phyloP scores from a whole-genome alignment of 768 basidiomycete species.

The Agaricus bisporus region DNA sequence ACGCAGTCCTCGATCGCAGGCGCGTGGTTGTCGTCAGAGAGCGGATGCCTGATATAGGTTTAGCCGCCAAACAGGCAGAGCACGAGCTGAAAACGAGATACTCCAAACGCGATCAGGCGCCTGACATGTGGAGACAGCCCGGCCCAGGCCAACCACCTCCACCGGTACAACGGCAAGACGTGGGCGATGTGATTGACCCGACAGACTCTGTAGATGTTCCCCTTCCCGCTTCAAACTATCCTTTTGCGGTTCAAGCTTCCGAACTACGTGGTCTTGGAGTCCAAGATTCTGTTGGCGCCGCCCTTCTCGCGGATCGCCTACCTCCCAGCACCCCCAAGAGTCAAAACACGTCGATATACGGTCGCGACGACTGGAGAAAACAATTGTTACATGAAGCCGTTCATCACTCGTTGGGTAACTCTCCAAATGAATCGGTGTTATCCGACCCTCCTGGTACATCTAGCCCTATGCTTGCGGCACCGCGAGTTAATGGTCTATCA shows the following conservation, averaged over 20 bases:
- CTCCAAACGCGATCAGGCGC: constrained; percentile 38
- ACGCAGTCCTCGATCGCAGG: constrained; percentile 23
- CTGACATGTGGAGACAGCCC: constrained; percentile 28
- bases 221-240: constrained; percentile 59
- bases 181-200: constrained; percentile 68
- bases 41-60: constrained; percentile 63
- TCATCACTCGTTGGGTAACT: constrained; percentile 62
- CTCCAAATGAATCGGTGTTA: constrained; percentile 41
- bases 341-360: constrained; percentile 48
- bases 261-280: constrained; percentile 68
- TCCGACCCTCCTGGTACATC: constrained; percentile 32
- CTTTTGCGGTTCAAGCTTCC: constrained; percentile 72
- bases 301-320: constrained; percentile 66
- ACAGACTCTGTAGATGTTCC: constrained; percentile 82
- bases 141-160: not conserved
- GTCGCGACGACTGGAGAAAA: constrained; percentile 71
- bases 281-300: constrained; percentile 70
- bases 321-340: constrained; percentile 58
- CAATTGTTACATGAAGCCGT: constrained; percentile 74
- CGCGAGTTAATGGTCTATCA: constrained; percentile 11
- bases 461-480: constrained; percentile 34
- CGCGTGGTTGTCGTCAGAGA: constrained; percentile 83
- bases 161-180: constrained; percentile 14
- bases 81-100: constrained; percentile 59
- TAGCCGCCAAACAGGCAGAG: constrained; percentile 72